Evolutionary conservation across 2,329 filamentous ascomycete genomes (phyloP).

Genomic region (Sporothrix sp.): DNA sequence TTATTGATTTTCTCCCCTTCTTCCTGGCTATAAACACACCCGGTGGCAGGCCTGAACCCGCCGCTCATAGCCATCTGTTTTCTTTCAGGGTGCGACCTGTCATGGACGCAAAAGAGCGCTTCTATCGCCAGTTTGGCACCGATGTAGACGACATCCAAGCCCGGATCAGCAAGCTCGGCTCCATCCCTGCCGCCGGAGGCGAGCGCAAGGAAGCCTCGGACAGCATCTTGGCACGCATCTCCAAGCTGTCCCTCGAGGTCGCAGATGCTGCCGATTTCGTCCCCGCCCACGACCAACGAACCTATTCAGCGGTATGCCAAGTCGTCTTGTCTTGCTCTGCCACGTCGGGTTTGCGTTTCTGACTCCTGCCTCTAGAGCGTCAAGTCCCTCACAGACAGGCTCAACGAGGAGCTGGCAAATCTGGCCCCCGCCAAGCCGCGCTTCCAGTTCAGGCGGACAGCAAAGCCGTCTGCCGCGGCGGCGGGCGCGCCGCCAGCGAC

Average conservation of each 20-base stretch:
- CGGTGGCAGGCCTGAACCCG: not conserved
- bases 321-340: too few species aligned
- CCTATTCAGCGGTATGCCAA: slow-evolving; percentile 61
- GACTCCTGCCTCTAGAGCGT: slow-evolving; percentile 47
- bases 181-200: slow-evolving; percentile 53
- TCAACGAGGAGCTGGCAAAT: slow-evolving; percentile 58
- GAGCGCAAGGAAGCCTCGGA: slow-evolving; percentile 76
- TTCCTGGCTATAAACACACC: too few species aligned
- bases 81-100: slow-evolving; percentile 21
- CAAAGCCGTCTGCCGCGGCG: slow-evolving; percentile 7
- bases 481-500: slow-evolving; percentile 24
- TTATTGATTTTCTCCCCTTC: too few species aligned
- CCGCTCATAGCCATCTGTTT: slow-evolving; percentile 17
- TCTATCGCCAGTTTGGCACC: slow-evolving; percentile 75
- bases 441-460: slow-evolving; percentile 62
- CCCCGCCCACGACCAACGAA: slow-evolving; percentile 80
- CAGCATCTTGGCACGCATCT: slow-evolving; percentile 68
- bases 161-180: slow-evolving; percentile 59
- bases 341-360: too few species aligned
- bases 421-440: slow-evolving; percentile 61
- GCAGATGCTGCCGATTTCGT: slow-evolving; percentile 74
- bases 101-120: slow-evolving; percentile 60
- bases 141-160: slow-evolving; percentile 64
- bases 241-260: slow-evolving; percentile 71
- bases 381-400: slow-evolving; percentile 68